Percentiles rank a stretch among this genome's conserved stretches.
Evolutionary conservation across 352 stramenopile genomes (phyloP).

Genomic region (Phytophthora sojae): DNA sequence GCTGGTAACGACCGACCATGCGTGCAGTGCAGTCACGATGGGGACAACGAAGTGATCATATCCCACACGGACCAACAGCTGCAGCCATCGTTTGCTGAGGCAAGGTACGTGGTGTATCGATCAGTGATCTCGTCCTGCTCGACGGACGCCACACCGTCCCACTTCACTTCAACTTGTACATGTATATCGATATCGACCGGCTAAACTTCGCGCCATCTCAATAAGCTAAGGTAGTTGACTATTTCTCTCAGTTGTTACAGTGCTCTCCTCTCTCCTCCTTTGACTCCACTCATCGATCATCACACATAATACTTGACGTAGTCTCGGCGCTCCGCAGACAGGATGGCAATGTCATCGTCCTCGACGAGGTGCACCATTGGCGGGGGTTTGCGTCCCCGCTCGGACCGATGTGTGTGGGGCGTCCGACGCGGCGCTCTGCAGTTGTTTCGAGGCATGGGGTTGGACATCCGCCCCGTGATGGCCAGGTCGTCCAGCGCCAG

Average conservation of each 20-base stretch:
- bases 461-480: conserved; percentile 14
- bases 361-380: conserved; percentile 29
- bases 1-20: conserved; percentile 5
- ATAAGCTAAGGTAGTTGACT: conserved; percentile 14
- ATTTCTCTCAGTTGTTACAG: conserved; percentile 31
- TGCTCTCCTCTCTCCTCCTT: background rate
- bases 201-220: background rate
- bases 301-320: conserved; percentile 31
- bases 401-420: background rate
- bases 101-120: background rate
- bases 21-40: conserved; percentile 42
- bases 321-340: conserved; percentile 32
- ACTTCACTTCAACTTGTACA: conserved; percentile 10
- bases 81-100: conserved; percentile 14
- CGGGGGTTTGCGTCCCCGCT: conserved; percentile 11
- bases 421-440: conserved; percentile 8
- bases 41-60: conserved; percentile 19
- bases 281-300: conserved; percentile 14
- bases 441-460: conserved; percentile 15
- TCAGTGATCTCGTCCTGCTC: background rate
- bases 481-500: conserved; percentile 30
- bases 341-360: conserved; percentile 34
- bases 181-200: background rate
- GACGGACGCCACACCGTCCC: background rate
- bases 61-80: conserved; percentile 14